These are phyloP conservation scores for Candida qinlingensis DNA, from an alignment of 805 yeast species.

Conservation along the genomic window DNA sequence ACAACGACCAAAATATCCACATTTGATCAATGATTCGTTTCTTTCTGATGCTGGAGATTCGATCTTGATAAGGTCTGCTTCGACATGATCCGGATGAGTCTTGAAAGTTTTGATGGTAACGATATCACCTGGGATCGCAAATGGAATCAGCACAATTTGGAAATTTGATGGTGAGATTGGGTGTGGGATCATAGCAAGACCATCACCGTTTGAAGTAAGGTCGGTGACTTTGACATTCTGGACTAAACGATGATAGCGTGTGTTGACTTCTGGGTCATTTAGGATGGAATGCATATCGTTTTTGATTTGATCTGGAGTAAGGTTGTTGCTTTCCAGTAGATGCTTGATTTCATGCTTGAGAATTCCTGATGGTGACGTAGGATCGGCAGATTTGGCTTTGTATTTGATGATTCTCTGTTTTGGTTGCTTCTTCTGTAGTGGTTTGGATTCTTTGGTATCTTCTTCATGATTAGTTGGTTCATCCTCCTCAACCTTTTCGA, in stretches of 20 bases:
- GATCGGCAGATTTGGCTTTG: constrained; percentile 62
- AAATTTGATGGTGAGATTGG: constrained; percentile 41
- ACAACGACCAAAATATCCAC: constrained; percentile 86
- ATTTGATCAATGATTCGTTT: constrained; percentile 57
- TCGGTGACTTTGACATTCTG: constrained; percentile 50
- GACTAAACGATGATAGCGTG: constrained; percentile 54
- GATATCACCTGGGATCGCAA: constrained; percentile 80
- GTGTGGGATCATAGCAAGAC: constrained; percentile 63
- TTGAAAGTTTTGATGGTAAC: constrained; percentile 69
- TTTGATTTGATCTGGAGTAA: constrained; percentile 41
- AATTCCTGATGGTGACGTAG: constrained; percentile 78
- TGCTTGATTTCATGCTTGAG: constrained; percentile 67
- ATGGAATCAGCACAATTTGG: constrained; percentile 78
- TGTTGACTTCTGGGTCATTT: constrained; percentile 44
- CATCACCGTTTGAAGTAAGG: constrained; percentile 81
- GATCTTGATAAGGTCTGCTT: constrained; percentile 64
- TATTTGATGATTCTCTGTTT: constrained; percentile 40
- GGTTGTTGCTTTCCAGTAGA: constrained; percentile 37
- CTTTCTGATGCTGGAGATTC: constrained; percentile 34
- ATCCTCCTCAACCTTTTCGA: background rate
- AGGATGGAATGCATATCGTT: constrained; percentile 66
- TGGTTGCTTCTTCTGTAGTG: constrained; percentile 7
- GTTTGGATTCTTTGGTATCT: background rate
- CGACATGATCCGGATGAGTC: constrained; percentile 69
- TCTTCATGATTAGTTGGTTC: constrained; percentile 3